Conservation (phyloP, 257 asterid species). For the Fraxinus cuspidata region DNA sequence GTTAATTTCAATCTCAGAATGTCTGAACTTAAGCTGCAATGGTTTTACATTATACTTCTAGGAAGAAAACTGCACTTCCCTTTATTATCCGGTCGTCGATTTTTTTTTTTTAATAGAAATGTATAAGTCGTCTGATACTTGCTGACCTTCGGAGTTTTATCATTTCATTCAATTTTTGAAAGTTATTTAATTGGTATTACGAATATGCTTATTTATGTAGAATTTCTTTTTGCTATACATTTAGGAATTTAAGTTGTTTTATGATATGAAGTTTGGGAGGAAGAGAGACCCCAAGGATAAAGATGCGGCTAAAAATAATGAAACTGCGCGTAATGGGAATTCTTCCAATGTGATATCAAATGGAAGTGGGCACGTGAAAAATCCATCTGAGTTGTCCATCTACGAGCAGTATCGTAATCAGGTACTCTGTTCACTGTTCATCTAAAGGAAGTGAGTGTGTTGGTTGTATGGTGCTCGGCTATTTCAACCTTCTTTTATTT, state of each 20-base stretch:
- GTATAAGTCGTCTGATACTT: background rate
- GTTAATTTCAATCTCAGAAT: background rate
- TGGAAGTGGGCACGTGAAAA: conserved; percentile 50
- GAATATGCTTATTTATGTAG: conserved; percentile 35
- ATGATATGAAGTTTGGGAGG: conserved; percentile 97
- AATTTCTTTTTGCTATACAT: conserved; percentile 36
- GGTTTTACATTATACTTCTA: background rate
- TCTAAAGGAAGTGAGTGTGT: background rate
- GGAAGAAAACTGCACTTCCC: background rate
- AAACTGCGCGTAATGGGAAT: conserved; percentile 35
- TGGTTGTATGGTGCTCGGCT: conserved; percentile 21
- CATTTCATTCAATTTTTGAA: conserved; percentile 17
- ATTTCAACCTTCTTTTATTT: conserved; percentile 27
- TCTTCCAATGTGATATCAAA: conserved; percentile 37
- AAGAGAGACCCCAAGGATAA: conserved; percentile 51
- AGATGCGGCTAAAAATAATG: conserved; percentile 46
- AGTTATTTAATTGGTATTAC: conserved; percentile 12
- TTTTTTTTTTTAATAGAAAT: background rate
- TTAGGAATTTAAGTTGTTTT: conserved; percentile 86
- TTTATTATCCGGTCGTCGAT: background rate
- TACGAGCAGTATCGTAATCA: conserved; percentile 73
- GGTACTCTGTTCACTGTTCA: conserved; percentile 44
- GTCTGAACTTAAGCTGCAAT: background rate
- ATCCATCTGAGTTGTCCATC: conserved; percentile 71
- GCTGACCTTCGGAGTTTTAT: background rate